These are phyloP conservation scores for Aspergillus phoenicis DNA, from an alignment of 2,329 filamentous ascomycete species.

Conservation along the genomic window DNA sequence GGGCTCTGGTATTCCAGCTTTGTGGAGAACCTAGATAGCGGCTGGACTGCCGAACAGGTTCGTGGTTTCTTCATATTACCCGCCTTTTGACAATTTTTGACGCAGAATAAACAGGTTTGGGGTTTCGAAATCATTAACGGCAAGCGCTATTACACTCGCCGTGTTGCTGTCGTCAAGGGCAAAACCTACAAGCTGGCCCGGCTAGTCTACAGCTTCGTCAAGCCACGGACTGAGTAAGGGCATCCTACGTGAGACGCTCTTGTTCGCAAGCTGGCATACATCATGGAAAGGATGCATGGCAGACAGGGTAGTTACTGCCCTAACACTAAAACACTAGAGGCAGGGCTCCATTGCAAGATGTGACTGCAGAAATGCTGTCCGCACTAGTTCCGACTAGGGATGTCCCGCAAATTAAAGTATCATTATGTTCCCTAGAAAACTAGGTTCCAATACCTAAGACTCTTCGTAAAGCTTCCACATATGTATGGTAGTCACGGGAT, in stretches of 20 bases:
- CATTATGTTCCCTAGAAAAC: neutral
- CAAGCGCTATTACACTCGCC: slow-evolving; percentile 46
- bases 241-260: neutral
- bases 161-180: slow-evolving; percentile 44
- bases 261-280: neutral
- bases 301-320: neutral
- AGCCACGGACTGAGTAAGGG: slow-evolving; percentile 7
- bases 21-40: slow-evolving; percentile 50
- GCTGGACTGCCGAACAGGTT: slow-evolving; percentile 60
- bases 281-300: neutral
- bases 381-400: neutral
- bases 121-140: slow-evolving; percentile 49
- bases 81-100: neutral
- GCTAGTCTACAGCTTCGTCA: slow-evolving; percentile 45
- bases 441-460: neutral
- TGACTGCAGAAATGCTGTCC: too few relatives aligned
- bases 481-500: neutral
- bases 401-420: neutral
- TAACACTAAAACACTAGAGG: neutral
- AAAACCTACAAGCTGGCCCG: slow-evolving; percentile 40
- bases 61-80: slow-evolving; percentile 15
- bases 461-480: neutral
- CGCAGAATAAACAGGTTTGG: slow-evolving; percentile 41
- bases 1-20: slow-evolving; percentile 52
- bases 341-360: too few relatives aligned